Base-by-base conservation (phyloP, 2,329 filamentous ascomycete species). In the Bertia moriformis region DNA sequence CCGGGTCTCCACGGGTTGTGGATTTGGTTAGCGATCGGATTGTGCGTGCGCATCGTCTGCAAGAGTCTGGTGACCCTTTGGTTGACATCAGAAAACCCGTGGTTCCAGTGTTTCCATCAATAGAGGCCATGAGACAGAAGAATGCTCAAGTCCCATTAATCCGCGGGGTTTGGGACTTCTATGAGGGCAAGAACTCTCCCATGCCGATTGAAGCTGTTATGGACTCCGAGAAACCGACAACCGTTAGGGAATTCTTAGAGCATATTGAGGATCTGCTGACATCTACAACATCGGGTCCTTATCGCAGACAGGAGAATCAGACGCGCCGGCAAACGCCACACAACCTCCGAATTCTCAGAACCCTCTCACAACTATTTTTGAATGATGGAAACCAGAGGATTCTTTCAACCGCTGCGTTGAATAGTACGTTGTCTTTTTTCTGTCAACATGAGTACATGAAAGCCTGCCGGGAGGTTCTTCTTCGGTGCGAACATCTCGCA, bases 321-420 rank as follows among this genome's bases (percentile, higher is more conserved):
- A n/a, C n/a, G n/a, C n/a, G n/a, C n/a, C n/a, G n/a, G n/a, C n/a
- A n/a, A n/a, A 29, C 24, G 10, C 32, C 10, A 14, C 32, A 35
- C 32, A 7, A 18, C 7, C 7, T 14, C 10, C 10, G 10, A 35
- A 18, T 35, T 7, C 12, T 7, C 7, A 18, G 7, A 7, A 15
- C 32, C 10, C 10, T 35, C 32, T 7, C 17, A 7, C 10, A 7
- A 14, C 10, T 17, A 10, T 35, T 35, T 18, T 7, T 10, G 17
- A 35, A 17, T 7, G 32, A 35, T 15, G 10, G 10, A 35, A 35
- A 35, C 15, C 32, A 15, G 7, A 46, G 46, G n/a, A 47, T 51
- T 18, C 40, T 60, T 7, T 62, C 58, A 4, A 53, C 54, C 4
- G 48, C 51, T 14, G 56, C 60, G 14, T 46, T 59, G 38, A 62